Evolutionary conservation across 495 filamentous ascomycete species (phyloP).

Genomic region (Trichoderma virens): DNA sequence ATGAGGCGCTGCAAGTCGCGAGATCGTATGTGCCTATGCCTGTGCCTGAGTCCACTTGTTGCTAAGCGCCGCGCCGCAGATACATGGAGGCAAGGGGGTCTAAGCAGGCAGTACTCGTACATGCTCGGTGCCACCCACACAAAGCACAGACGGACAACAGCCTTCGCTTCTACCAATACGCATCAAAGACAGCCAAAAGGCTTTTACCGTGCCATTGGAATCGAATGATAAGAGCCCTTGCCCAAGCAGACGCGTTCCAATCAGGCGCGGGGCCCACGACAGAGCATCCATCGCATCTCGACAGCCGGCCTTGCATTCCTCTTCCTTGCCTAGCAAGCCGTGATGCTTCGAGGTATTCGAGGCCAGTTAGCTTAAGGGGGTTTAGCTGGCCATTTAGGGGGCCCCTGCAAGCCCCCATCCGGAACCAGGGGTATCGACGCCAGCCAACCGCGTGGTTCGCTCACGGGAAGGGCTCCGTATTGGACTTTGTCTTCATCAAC

Average conservation of each 20-base stretch:
- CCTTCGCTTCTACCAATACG: no score
- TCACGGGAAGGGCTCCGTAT: no score
- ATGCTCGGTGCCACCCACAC: background rate
- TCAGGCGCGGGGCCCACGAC: background rate
- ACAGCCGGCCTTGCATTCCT: background rate
- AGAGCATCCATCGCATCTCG: no score
- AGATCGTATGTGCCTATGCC: background rate
- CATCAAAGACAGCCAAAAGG: no score
- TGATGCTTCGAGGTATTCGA: no score
- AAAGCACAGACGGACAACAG: no score
- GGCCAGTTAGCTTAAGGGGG: constrained; percentile 1
- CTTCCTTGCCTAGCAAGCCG: background rate
- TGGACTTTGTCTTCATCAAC: background rate
- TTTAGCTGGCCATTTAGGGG: background rate
- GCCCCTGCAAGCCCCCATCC: background rate
- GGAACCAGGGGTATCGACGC: background rate
- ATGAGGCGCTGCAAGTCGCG: background rate
- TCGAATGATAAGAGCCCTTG: background rate
- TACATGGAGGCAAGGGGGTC: background rate
- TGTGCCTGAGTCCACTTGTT: no score
- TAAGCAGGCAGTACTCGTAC: background rate
- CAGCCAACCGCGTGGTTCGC: no score
- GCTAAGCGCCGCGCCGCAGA: constrained; percentile 8
- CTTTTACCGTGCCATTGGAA: no score
- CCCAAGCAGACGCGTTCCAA: background rate